A percentile compares a stretch with the other conserved stretches of the same genome.
These are phyloP conservation scores for Theileria parva DNA, from an alignment of 169 alveolate species.

Conservation along the genomic window DNA sequence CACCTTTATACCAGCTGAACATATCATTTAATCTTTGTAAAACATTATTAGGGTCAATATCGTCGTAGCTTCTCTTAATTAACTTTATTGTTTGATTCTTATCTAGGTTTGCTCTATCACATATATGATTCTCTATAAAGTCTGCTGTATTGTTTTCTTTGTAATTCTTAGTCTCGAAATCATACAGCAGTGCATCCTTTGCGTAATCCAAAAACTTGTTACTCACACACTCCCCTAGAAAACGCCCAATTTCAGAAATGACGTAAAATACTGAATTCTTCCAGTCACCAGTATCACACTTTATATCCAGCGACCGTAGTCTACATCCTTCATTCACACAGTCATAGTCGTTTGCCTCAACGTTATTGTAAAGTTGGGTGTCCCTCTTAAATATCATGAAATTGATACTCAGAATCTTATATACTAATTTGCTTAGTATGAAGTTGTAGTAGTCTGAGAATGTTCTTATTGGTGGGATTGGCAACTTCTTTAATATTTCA, in stretches of 20 bases:
- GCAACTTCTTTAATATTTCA: conserved; percentile 55
- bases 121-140: conserved; percentile 6
- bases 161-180: conserved; percentile 22
- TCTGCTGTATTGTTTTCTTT: conserved; percentile 15
- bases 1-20: conserved; percentile 5
- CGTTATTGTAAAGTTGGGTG: conserved; percentile 19
- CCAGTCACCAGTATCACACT: conserved; percentile 52
- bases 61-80: conserved; percentile 7
- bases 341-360: conserved; percentile 61
- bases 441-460: conserved; percentile 32
- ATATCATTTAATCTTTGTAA: background rate
- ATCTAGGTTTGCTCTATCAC: conserved; percentile 1
- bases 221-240: conserved; percentile 37
- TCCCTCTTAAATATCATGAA: conserved; percentile 57
- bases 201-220: conserved; percentile 38
- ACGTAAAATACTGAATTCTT: conserved; percentile 41
- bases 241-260: conserved; percentile 31
- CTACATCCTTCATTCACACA: conserved; percentile 68
- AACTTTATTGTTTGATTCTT: background rate
- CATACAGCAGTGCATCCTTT: conserved; percentile 45
- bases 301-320: conserved; percentile 45
- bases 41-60: background rate
- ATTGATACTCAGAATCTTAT: conserved; percentile 42
- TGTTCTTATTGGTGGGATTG: conserved; percentile 44
- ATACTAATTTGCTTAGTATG: conserved; percentile 41